Conservation (phyloP, 2,329 filamentous ascomycete species). For the Aquanectria penicillioides region DNA sequence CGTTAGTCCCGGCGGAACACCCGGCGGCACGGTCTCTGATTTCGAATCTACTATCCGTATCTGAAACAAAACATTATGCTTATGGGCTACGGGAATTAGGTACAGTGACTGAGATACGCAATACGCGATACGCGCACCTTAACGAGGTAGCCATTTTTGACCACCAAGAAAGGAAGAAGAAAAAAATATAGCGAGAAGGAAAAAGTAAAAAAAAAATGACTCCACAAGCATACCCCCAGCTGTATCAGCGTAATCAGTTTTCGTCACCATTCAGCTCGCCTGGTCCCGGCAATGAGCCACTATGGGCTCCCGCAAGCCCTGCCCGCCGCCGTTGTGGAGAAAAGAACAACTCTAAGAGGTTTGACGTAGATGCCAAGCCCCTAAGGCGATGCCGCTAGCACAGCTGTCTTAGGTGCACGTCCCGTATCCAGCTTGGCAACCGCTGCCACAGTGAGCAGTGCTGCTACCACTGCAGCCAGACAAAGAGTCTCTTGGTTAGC, state of each 20-base stretch:
- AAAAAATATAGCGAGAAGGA: background rate
- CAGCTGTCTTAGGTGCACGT: conserved; percentile 39
- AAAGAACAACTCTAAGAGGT: no score
- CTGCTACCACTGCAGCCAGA: conserved; percentile 43
- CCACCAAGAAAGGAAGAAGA: background rate
- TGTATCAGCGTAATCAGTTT: no score
- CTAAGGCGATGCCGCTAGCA: background rate
- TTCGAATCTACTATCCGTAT: background rate
- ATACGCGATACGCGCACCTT: background rate
- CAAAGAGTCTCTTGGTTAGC: conserved; percentile 10
- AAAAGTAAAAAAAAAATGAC: background rate
- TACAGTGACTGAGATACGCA: no score
- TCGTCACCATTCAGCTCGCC: no score
- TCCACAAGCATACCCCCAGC: no score
- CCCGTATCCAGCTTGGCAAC: conserved; percentile 48
- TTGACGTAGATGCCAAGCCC: background rate
- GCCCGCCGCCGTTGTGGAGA: background rate
- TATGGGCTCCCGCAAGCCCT: conserved; percentile 10
- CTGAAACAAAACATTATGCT: conserved; percentile 11
- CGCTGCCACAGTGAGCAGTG: conserved; percentile 43
- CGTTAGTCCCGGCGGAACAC: no score
- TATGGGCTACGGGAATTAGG: no score
- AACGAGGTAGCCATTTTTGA: background rate
- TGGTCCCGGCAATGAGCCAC: no score
- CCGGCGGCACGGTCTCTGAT: no score